Base-by-base conservation (phyloP, 192 early-diverging fungal genomes). In the Podochytrium sp. region DNA sequence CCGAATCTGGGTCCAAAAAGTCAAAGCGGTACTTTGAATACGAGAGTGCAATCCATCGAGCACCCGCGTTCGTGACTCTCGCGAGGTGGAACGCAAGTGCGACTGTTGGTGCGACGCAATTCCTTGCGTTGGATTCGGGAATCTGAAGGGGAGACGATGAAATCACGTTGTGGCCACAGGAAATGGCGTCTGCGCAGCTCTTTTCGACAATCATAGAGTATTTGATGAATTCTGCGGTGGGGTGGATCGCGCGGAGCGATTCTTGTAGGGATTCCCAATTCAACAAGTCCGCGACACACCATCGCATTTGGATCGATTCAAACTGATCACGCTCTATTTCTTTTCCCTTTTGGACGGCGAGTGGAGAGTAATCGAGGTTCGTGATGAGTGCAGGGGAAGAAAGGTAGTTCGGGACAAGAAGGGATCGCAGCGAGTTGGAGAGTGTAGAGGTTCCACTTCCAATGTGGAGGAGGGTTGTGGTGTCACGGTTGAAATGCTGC, bases 21-120 rank as follows among this genome's bases (percentile, higher is more conserved):
- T 69, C 66, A 34, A 69, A 69, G 10, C 66, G 66, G 40, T 18
- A 69, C 37, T 69, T 69, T 39, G 66, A 69, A 39, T 69, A 69
- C 23, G 66, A 69, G 12, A 55, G 35, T 18, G 38, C 59, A 34
- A 61, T 61, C 59, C 59, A 61, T 12, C 14, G 12, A 6, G 59
- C 30, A 0, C 59, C 59, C 18, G 38, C 18, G 3, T 25, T 40
- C 34, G 59, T 61, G 30, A 61, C 25, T 14, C 16, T 39, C 0
- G 59, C 20, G 10, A 61, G 35, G 23, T 61, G 5, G 23, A 61
- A 18, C 0, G 59, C 59, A 10, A 61, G 32, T 39, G 59, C 59
- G 20, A 61, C 59, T 39, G 38, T 40, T 20, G 59, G 59, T 4
- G 29, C 35, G 1, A 61, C 59, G n/a, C 12, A 14, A 12, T 49